These are phyloP conservation scores for Epichloe glyceriae DNA, from an alignment of 2,329 filamentous ascomycete genomes.

Conservation along the genomic window DNA sequence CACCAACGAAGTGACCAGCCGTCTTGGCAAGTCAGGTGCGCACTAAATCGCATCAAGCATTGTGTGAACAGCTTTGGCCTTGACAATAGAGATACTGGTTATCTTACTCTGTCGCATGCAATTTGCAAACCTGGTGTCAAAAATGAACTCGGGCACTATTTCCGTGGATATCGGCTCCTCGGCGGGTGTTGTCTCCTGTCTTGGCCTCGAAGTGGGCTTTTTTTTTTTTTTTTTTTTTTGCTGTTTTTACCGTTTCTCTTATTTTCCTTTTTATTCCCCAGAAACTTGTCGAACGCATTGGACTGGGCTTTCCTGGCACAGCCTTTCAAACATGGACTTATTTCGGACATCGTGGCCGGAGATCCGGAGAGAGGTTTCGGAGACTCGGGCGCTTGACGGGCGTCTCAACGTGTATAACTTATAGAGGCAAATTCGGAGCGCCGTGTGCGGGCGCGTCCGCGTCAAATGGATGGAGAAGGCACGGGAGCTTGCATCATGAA, in stretches of 20 bases:
- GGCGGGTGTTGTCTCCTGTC: background rate
- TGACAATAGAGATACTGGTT: background rate
- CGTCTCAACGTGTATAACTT: slow-evolving; percentile 19
- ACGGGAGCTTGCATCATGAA: slow-evolving; percentile 22
- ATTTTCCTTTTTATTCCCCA: slow-evolving; percentile 7
- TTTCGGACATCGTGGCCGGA: background rate
- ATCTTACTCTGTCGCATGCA: background rate
- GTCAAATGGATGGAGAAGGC: slow-evolving; percentile 10
- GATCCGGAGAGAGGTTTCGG: background rate
- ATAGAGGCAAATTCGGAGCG: slow-evolving; percentile 22
- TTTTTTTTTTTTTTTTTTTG: background rate
- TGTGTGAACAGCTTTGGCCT: background rate
- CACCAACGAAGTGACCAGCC: slow-evolving; percentile 34
- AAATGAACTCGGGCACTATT: background rate
- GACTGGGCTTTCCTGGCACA: slow-evolving; percentile 8
- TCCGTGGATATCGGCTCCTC: too few species aligned
- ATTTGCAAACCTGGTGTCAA: background rate
- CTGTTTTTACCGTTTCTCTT: background rate
- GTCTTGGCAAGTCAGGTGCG: slow-evolving; percentile 28
- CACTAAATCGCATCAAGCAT: slow-evolving; percentile 3
- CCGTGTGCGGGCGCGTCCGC: slow-evolving; percentile 20
- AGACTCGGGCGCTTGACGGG: slow-evolving; percentile 6
- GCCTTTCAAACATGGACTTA: background rate
- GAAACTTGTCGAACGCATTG: slow-evolving; percentile 10
- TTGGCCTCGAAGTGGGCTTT: background rate